Evolutionary conservation across 345 rosid species (phyloP).

Genomic region (Lepidium sativum): DNA sequence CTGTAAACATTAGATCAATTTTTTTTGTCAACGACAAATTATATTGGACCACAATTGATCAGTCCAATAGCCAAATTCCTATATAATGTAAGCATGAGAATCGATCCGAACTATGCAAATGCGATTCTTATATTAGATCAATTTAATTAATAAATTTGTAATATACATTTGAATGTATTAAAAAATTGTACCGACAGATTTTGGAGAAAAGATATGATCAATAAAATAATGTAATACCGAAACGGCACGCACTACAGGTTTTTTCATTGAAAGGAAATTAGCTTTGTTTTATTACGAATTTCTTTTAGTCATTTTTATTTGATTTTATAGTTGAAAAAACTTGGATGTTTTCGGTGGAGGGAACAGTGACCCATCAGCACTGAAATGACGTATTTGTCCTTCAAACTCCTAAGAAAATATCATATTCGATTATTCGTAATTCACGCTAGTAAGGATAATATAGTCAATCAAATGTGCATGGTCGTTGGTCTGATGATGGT

Average conservation of each 20-base stretch:
- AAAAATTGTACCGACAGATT: slow-evolving; percentile 17
- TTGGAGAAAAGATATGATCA: not conserved
- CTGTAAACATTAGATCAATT: too few species aligned
- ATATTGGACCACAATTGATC: too few species aligned
- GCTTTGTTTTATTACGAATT: not conserved
- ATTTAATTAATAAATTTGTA: too few species aligned
- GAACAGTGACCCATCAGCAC: not conserved
- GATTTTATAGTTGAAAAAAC: not conserved
- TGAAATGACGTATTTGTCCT: not conserved
- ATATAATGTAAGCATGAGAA: too few species aligned
- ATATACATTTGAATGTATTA: not conserved
- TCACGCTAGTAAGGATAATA: not conserved
- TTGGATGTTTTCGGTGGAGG: slow-evolving; percentile 8
- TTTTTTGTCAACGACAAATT: too few species aligned
- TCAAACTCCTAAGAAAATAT: not conserved
- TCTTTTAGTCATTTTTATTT: not conserved
- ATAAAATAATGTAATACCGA: slow-evolving; percentile 9
- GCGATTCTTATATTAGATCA: too few species aligned
- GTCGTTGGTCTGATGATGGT: slow-evolving; percentile 9
- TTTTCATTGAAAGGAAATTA: not conserved
- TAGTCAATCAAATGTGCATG: slow-evolving; percentile 6
- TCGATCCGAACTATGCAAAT: too few species aligned
- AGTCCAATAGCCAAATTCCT: too few species aligned
- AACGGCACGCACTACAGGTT: slow-evolving; percentile 15
- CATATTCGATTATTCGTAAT: not conserved